phyloP scores from a whole-genome alignment of 441 rosid species.

The Croton laevigatus region DNA sequence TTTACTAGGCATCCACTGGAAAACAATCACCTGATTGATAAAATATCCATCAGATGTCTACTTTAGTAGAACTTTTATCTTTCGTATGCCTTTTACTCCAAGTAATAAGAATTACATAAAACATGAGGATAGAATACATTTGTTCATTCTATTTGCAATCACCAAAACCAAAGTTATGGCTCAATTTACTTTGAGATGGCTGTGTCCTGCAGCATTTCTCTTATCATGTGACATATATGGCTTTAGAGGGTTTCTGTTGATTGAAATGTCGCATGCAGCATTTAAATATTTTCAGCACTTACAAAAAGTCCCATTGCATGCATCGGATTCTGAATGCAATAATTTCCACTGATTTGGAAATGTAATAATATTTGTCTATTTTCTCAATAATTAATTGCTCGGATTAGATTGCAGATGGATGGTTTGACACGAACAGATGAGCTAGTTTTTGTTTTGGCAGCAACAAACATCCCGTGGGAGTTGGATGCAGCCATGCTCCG shows the following conservation, averaged over 20 bases:
- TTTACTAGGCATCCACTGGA: neutral
- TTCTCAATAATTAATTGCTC: slow-evolving; percentile 23
- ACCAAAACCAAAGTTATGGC: neutral
- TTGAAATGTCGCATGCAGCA: neutral
- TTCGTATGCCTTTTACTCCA: neutral
- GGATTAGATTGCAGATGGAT: slow-evolving; percentile 78
- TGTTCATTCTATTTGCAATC: neutral
- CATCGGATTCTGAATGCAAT: neutral
- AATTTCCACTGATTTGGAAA: neutral
- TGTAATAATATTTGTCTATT: slow-evolving; percentile 12
- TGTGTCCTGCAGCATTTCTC: neutral
- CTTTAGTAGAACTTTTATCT: neutral
- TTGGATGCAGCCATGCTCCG: slow-evolving; percentile 96
- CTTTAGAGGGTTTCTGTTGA: neutral
- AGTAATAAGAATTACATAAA: neutral
- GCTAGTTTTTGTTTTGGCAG: slow-evolving; percentile 94
- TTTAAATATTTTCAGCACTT: slow-evolving; percentile 1
- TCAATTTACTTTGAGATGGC: neutral
- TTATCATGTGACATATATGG: neutral
- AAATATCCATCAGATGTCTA: neutral
- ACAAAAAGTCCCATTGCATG: neutral
- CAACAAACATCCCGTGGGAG: slow-evolving; percentile 98
- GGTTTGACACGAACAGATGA: slow-evolving; percentile 75
- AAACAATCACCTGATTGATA: neutral
- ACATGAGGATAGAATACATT: neutral